Evolutionary conservation across 306 rosid genomes (phyloP).

Genomic region (Vigna reflexopilosa): DNA sequence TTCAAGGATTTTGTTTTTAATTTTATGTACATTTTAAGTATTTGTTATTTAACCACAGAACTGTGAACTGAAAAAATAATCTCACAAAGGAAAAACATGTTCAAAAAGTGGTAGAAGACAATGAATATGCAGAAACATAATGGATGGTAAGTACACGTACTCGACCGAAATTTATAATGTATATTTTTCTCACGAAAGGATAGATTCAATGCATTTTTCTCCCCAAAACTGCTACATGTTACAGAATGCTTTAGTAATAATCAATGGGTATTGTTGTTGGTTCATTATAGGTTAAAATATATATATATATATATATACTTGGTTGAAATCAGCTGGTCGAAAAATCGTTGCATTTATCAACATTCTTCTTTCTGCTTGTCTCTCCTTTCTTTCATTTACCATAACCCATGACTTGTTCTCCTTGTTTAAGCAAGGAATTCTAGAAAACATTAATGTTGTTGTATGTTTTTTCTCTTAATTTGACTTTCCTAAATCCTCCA

Average conservation of each 20-base stretch:
- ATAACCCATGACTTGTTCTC: constrained; percentile 24
- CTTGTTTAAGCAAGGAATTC: constrained; percentile 38
- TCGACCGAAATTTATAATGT: neutral
- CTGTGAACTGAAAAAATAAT: neutral
- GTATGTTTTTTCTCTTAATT: constrained; percentile 22
- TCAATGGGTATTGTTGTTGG: neutral
- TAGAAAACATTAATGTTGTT: neutral
- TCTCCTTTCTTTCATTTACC: neutral
- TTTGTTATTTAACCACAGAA: neutral
- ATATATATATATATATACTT: too few species aligned
- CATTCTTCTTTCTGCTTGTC: neutral
- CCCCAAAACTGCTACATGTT: neutral
- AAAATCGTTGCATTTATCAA: neutral
- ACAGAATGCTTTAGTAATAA: neutral
- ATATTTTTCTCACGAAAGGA: constrained; percentile 34
- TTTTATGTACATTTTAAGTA: neutral
- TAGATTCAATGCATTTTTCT: constrained; percentile 32
- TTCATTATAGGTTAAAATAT: neutral
- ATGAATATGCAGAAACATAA: neutral
- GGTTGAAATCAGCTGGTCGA: neutral
- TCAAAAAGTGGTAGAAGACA: neutral
- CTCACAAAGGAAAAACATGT: neutral
- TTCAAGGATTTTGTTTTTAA: neutral
- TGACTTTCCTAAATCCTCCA: constrained; percentile 36
- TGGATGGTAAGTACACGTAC: neutral